phyloP scores from a whole-genome alignment of 2,329 filamentous ascomycete genomes.

The Pseudogymnoascus sp. region DNA sequence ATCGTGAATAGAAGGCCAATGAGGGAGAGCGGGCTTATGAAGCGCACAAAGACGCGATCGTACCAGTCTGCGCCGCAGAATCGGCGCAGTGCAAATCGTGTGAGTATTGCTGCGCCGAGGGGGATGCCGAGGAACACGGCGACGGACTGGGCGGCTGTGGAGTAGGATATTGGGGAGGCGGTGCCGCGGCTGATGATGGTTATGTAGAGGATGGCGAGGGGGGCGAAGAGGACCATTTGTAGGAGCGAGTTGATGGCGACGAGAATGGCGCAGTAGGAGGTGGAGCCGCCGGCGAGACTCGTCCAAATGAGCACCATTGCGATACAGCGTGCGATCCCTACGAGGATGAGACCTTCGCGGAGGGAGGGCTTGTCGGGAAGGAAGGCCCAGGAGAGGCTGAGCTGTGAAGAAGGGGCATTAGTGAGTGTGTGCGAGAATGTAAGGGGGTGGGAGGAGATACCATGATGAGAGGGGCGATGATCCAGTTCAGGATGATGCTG shows the following conservation, averaged over 20 bases:
- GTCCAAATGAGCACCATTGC: slow-evolving; percentile 86
- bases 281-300: slow-evolving; percentile 64
- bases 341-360: slow-evolving; percentile 65
- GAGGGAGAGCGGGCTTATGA: slow-evolving; percentile 64
- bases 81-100: slow-evolving; percentile 53
- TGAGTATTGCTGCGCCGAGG: slow-evolving; percentile 69
- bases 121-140: slow-evolving; percentile 81
- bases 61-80: slow-evolving; percentile 54
- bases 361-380: slow-evolving; percentile 50
- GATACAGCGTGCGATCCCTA: slow-evolving; percentile 78
- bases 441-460: slow-evolving; percentile 15
- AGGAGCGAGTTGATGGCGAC: slow-evolving; percentile 68
- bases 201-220: slow-evolving; percentile 58
- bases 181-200: slow-evolving; percentile 49
- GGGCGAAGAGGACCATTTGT: slow-evolving; percentile 66
- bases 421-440: not conserved
- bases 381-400: slow-evolving; percentile 59
- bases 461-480: slow-evolving; percentile 76
- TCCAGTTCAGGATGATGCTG: slow-evolving; percentile 73
- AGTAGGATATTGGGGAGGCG: slow-evolving; percentile 45
- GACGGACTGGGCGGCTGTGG: slow-evolving; percentile 67
- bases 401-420: slow-evolving; percentile 24
- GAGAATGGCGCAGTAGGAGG: slow-evolving; percentile 74
- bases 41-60: slow-evolving; percentile 59
- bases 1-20: slow-evolving; percentile 84